phyloP scores from a whole-genome alignment of 2,329 filamentous ascomycete species.

The Scopulariopsis brevicaulis region DNA sequence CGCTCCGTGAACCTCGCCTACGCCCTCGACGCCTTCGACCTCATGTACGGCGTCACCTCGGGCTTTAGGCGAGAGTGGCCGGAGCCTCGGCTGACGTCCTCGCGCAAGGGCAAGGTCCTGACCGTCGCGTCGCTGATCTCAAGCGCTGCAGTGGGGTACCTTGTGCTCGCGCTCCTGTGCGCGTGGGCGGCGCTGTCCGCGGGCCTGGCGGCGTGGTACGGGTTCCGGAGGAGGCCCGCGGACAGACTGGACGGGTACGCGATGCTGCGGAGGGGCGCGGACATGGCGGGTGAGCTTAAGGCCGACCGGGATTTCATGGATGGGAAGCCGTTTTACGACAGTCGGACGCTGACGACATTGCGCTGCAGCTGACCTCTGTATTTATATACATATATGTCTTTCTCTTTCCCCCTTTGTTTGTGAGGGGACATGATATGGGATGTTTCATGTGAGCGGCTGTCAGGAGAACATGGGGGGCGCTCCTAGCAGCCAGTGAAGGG shows the following conservation, averaged over 20 bases:
- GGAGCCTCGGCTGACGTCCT: neutral
- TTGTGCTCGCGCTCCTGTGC: neutral
- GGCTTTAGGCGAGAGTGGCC: neutral
- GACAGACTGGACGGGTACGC: neutral
- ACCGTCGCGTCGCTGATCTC: neutral
- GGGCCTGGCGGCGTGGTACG: neutral
- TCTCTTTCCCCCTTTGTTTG: no score
- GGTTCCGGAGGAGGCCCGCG: constrained; percentile 2
- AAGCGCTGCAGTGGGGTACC: neutral
- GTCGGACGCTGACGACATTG: neutral
- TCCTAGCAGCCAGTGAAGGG: no score
- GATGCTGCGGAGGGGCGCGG: constrained; percentile 3
- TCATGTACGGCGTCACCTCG: constrained; percentile 2
- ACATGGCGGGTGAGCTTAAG: constrained; percentile 1
- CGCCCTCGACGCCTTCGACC: constrained; percentile 1
- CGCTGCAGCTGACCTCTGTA: neutral
- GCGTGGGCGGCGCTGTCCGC: neutral
- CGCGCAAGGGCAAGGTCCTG: constrained; percentile 1
- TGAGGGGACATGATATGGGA: no score
- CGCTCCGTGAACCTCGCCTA: constrained; percentile 2
- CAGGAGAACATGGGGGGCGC: no score
- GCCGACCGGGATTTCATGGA: neutral
- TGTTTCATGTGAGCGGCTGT: no score
- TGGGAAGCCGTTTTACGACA: neutral
- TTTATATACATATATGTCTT: no score